Conservation (phyloP, 176 grass and related monocot genomes). For the Aegilops speltoides region DNA sequence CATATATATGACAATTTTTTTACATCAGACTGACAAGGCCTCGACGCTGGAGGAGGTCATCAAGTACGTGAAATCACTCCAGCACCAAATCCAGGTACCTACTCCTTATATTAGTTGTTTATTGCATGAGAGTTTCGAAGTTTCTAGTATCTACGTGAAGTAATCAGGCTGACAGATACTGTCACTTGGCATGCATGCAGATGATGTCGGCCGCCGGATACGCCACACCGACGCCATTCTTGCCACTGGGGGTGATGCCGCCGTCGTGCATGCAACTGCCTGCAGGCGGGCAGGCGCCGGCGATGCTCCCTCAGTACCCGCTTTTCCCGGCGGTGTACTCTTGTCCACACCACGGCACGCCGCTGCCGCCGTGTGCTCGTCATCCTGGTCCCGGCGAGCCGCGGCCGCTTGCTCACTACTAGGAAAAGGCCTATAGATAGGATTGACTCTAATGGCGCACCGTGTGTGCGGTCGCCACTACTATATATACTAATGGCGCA, state of each 20-base stretch:
- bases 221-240: background rate
- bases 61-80: slow-evolving; percentile 8
- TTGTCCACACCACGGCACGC: background rate
- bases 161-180: background rate
- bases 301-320: background rate
- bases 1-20: background rate
- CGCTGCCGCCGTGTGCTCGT: background rate
- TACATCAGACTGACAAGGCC: background rate
- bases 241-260: background rate
- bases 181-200: background rate
- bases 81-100: background rate
- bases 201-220: background rate
- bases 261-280: background rate
- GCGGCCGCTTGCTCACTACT: background rate
- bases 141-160: background rate
- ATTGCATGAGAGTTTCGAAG: background rate
- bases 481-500: too few species aligned
- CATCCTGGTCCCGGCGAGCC: background rate
- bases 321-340: background rate
- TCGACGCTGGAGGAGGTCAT: slow-evolving; percentile 18
- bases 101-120: background rate
- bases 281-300: background rate
- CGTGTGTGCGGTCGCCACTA: too few species aligned
- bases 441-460: too few species aligned
- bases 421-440: too few species aligned